Evolutionary conservation across 164 flowering plant genomes (phyloP).

Genomic region (Umbellularia californica): DNA sequence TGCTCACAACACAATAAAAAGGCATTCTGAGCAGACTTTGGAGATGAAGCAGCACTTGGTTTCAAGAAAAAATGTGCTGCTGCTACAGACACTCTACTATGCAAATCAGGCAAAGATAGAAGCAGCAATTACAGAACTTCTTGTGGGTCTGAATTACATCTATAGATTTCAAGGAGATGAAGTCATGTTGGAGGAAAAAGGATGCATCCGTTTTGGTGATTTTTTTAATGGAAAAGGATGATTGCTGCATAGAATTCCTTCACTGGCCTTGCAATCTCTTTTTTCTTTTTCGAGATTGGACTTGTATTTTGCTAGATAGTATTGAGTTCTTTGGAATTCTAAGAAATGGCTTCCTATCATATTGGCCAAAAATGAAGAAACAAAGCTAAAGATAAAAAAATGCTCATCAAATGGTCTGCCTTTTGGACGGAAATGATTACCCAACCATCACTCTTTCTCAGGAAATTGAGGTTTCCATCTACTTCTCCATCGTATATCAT

Average conservation of each 20-base stretch:
- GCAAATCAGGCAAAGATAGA: conserved; percentile 84
- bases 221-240: conserved; percentile 36
- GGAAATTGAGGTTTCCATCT: no score
- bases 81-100: conserved; percentile 80
- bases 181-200: conserved; percentile 45
- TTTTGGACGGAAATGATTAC: no score
- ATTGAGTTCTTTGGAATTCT: no score
- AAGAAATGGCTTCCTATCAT: no score
- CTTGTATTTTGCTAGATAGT: background rate
- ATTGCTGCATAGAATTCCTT: background rate
- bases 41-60: conserved; percentile 64
- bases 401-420: no score
- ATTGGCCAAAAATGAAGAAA: no score
- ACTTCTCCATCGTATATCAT: no score
- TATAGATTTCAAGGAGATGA: conserved; percentile 73
- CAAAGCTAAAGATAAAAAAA: no score
- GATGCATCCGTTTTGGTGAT: conserved; percentile 40
- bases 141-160: conserved; percentile 81
- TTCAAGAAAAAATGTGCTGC: conserved; percentile 61
- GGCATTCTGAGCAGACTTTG: conserved; percentile 82
- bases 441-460: no score
- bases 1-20: conserved; percentile 83
- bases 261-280: background rate
- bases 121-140: conserved; percentile 75
- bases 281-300: background rate